phyloP scores from a whole-genome alignment of 306 rosid genomes.

The Quercus rubra region DNA sequence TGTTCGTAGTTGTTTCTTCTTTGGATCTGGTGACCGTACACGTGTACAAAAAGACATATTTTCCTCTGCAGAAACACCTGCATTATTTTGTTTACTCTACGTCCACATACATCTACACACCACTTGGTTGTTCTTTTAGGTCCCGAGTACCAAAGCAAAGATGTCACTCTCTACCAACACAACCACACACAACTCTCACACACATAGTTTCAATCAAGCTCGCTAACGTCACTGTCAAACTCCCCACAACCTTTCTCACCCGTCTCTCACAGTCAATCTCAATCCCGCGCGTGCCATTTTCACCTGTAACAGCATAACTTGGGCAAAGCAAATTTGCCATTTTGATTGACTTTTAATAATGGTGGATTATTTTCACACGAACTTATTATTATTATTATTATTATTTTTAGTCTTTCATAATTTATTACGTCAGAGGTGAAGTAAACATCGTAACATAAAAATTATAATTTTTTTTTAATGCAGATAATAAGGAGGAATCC shows the following conservation, averaged over 20 bases:
- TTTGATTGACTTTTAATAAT: too few species aligned
- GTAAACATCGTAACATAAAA: too few species aligned
- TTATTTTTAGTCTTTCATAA: too few species aligned
- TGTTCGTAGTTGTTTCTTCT: neutral
- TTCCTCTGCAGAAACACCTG: constrained; percentile 10
- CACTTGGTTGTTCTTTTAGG: neutral
- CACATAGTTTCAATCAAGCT: neutral
- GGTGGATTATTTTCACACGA: too few species aligned
- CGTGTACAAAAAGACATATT: constrained; percentile 20
- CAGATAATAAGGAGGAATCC: too few species aligned
- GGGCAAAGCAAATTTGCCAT: too few species aligned
- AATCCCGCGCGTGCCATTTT: neutral
- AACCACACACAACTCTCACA: neutral
- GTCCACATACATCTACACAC: too few species aligned
- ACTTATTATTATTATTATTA: too few species aligned
- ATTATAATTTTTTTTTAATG: too few species aligned
- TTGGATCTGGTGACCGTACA: constrained; percentile 17
- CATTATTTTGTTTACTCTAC: neutral
- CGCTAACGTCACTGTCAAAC: neutral
- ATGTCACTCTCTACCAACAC: too few species aligned
- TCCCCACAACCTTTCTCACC: neutral
- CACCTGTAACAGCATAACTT: neutral
- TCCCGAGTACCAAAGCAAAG: neutral
- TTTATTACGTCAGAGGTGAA: too few species aligned
- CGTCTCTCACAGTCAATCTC: neutral